These are phyloP conservation scores for Salix caprea DNA, from an alignment of 345 rosid species.

Conservation along the genomic window DNA sequence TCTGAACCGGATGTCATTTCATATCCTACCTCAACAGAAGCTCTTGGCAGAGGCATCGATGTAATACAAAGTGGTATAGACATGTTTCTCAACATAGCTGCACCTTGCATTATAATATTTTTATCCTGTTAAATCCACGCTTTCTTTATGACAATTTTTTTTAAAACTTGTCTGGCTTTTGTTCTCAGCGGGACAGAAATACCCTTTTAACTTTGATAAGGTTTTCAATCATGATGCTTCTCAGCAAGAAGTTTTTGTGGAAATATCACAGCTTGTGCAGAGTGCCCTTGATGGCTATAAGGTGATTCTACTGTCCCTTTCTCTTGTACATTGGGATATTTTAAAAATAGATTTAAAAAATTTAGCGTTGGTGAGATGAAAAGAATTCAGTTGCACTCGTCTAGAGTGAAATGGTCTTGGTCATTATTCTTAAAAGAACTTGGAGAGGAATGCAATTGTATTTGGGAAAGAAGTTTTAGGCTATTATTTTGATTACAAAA, in stretches of 20 bases:
- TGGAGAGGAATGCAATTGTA: background rate
- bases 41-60: conserved; percentile 77
- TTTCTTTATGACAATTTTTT: background rate
- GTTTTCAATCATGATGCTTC: conserved; percentile 82
- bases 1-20: conserved; percentile 49
- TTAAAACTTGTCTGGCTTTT: background rate
- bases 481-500: background rate
- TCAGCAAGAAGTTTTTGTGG: conserved; percentile 81
- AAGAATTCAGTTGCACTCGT: background rate
- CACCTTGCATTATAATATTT: background rate
- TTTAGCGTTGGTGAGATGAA: background rate
- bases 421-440: background rate
- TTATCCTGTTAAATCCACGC: background rate
- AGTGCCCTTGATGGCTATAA: conserved; percentile 98
- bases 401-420: background rate
- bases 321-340: background rate
- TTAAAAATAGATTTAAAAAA: background rate
- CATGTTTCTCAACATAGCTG: background rate
- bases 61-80: conserved; percentile 66
- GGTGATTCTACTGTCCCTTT: conserved; percentile 32
- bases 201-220: conserved; percentile 88
- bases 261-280: conserved; percentile 88
- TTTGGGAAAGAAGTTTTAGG: background rate
- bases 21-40: conserved; percentile 66
- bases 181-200: conserved; percentile 55